Evolutionary conservation across 306 rosid species (phyloP).

Genomic region (Prunus fruticosa): DNA sequence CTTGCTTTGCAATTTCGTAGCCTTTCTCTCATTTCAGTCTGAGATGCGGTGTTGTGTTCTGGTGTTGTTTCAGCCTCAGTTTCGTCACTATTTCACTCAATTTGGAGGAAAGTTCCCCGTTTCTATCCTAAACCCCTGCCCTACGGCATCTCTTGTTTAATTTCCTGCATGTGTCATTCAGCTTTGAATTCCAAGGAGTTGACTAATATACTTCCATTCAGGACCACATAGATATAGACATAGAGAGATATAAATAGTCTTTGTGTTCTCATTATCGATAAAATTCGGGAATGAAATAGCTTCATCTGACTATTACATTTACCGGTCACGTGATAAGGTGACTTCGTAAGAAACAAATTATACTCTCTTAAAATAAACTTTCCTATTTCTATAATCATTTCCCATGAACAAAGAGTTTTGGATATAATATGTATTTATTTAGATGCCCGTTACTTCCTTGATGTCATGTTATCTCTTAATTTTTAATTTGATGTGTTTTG

Average conservation of each 20-base stretch:
- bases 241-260: not conserved
- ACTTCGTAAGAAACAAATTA: no score
- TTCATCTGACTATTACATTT: no score
- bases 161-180: not conserved
- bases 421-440: no score
- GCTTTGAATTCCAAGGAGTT: not conserved
- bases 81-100: not conserved
- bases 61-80: no score
- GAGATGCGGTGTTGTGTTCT: no score
- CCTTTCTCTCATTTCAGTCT: no score
- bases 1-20: no score
- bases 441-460: no score
- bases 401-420: no score
- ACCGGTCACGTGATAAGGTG: no score
- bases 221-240: not conserved
- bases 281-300: not conserved
- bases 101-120: not conserved
- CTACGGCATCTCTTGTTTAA: not conserved
- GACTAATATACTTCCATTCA: not conserved
- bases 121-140: not conserved
- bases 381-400: no score
- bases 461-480: not conserved
- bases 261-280: not conserved
- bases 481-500: not conserved
- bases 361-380: no score